These are phyloP conservation scores for Fusarium incarnatum DNA, from an alignment of 2,329 filamentous ascomycete species.

Conservation along the genomic window DNA sequence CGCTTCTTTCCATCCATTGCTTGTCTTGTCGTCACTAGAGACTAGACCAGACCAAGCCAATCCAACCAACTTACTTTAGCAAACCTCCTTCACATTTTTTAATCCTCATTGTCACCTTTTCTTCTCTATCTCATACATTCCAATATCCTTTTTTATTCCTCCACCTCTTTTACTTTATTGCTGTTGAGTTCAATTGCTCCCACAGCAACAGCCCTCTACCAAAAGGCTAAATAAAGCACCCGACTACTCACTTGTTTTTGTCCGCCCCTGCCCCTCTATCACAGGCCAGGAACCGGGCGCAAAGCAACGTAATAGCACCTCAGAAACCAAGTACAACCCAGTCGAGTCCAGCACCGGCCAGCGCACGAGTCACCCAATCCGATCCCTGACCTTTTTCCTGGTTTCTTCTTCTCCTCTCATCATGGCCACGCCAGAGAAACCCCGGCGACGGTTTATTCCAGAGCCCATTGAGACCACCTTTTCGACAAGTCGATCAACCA, in stretches of 20 bases:
- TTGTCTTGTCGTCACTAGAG: conserved; percentile 29
- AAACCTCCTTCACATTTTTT: conserved; percentile 23
- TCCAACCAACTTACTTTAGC: conserved; percentile 11
- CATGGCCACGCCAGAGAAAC: conserved; percentile 57
- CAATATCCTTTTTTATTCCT: neutral
- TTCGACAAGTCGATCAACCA: conserved; percentile 65
- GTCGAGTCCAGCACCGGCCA: conserved; percentile 18
- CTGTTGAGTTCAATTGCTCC: conserved; percentile 2
- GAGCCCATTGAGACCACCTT: conserved; percentile 79
- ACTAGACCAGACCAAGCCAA: conserved; percentile 1
- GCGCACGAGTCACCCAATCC: conserved; percentile 35
- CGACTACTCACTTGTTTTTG: conserved; percentile 37
- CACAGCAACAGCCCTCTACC: neutral
- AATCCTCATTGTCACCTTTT: conserved; percentile 14
- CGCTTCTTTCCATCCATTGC: conserved; percentile 7
- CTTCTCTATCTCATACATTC: neutral
- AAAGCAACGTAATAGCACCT: conserved; percentile 16
- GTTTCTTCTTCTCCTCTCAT: conserved; percentile 53
- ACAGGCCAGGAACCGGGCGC: conserved; percentile 31
- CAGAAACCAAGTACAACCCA: conserved; percentile 32
- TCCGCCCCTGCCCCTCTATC: conserved; percentile 44
- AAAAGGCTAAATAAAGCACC: neutral
- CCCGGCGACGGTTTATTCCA: conserved; percentile 71
- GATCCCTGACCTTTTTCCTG: conserved; percentile 20
- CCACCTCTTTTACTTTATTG: neutral